Conservation (phyloP, 83 land plant genomes). For the Picea mariana region DNA sequence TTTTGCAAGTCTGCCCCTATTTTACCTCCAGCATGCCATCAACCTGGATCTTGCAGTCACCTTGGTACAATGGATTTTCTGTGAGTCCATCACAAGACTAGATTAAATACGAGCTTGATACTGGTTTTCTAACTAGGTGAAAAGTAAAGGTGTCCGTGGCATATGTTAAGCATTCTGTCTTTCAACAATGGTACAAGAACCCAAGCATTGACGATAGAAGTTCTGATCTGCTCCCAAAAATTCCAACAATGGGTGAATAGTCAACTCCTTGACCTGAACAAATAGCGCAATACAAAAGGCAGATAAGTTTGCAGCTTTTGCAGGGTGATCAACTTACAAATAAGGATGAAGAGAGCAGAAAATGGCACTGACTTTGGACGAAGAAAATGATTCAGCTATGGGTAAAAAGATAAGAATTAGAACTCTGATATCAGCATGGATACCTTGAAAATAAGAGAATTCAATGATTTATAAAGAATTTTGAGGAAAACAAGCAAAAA, state of each 20-base stretch:
- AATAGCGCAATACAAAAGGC: not conserved
- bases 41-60: not conserved
- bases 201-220: constrained; percentile 10
- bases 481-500: not conserved
- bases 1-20: not conserved
- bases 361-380: not conserved
- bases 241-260: not conserved
- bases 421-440: not conserved
- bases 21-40: not conserved
- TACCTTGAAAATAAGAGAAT: not conserved
- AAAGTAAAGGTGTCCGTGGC: not conserved
- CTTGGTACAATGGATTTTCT: not conserved
- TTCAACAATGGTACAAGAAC: constrained; percentile 18
- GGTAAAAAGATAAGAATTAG: not conserved
- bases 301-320: not conserved
- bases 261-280: constrained; percentile 13
- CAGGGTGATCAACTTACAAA: not conserved
- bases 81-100: constrained; percentile 10
- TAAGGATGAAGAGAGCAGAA: not conserved
- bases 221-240: constrained; percentile 12
- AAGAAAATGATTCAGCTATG: not conserved
- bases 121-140: not conserved
- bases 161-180: constrained; percentile 2
- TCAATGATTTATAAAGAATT: not conserved
- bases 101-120: not conserved